These are phyloP conservation scores for Claviceps sp. DNA, from an alignment of 2,329 filamentous ascomycete species.

Conservation along the genomic window DNA sequence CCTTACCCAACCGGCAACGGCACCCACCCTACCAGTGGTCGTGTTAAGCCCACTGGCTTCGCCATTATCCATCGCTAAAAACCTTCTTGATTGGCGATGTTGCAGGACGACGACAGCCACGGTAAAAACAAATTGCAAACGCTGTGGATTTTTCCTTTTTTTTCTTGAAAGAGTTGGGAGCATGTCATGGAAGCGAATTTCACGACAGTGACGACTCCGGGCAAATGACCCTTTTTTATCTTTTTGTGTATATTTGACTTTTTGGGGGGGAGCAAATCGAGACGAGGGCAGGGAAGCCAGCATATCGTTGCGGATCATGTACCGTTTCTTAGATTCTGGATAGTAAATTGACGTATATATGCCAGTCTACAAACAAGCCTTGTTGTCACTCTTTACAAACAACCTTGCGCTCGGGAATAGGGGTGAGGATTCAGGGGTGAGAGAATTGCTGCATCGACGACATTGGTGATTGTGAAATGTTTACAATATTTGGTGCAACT, in stretches of 20 bases:
- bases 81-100: neutral
- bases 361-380: neutral
- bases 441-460: too few species aligned
- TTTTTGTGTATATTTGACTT: neutral
- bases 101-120: conserved; percentile 1
- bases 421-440: too few species aligned
- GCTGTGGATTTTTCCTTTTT: neutral
- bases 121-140: neutral
- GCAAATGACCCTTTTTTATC: neutral
- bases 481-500: too few species aligned
- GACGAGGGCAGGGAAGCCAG: neutral
- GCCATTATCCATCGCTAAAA: conserved; percentile 20
- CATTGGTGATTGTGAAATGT: too few species aligned
- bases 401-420: neutral
- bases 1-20: conserved; percentile 29
- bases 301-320: neutral
- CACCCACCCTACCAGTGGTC: conserved; percentile 18
- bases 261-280: neutral
- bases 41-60: conserved; percentile 22
- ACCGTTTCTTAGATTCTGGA: neutral
- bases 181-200: neutral
- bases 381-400: too few species aligned
- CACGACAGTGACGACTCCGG: neutral
- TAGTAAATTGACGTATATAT: neutral
- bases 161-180: neutral